Percentiles rank a stretch among this genome's conserved stretches.
phyloP scores from a whole-genome alignment of 371 early-diverging fungal species.

The Coemansia sp. region DNA sequence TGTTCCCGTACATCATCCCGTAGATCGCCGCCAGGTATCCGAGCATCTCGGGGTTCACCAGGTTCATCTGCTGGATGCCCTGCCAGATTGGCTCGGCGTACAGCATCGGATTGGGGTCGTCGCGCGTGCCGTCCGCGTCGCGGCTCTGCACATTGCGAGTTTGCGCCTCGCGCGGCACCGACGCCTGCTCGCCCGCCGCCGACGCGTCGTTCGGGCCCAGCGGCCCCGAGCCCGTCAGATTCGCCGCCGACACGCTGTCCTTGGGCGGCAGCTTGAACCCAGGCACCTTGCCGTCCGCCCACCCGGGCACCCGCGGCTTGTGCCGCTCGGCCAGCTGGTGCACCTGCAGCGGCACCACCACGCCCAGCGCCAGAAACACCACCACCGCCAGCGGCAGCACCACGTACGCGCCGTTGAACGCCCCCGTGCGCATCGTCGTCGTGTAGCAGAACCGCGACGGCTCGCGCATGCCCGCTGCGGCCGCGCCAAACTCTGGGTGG shows the following conservation, averaged over 20 bases:
- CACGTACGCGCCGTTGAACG: constrained; percentile 56
- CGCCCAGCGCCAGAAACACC: constrained; percentile 31
- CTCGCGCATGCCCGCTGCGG: constrained; percentile 46
- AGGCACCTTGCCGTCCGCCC: constrained; percentile 38
- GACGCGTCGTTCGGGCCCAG: no score
- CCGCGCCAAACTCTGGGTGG: constrained; percentile 45
- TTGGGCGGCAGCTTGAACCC: constrained; percentile 30
- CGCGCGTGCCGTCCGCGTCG: neutral
- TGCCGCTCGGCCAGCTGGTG: constrained; percentile 24
- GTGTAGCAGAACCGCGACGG: constrained; percentile 58
- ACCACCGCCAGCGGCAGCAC: constrained; percentile 55
- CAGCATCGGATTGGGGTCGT: constrained; percentile 41
- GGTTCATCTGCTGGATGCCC: constrained; percentile 28
- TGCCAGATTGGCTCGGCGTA: constrained; percentile 30
- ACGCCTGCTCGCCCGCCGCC: neutral
- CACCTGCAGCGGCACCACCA: constrained; percentile 39
- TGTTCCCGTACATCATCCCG: constrained; percentile 30
- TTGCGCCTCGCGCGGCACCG: constrained; percentile 2
- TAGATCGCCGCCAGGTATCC: constrained; percentile 35
- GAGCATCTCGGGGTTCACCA: constrained; percentile 34
- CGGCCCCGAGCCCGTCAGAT: neutral
- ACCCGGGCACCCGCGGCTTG: constrained; percentile 48
- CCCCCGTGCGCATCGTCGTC: constrained; percentile 55
- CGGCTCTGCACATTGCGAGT: neutral
- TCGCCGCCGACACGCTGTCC: constrained; percentile 5